Evolutionary conservation across 345 rosid species (phyloP).

Genomic region (Euphorbia peplus): DNA sequence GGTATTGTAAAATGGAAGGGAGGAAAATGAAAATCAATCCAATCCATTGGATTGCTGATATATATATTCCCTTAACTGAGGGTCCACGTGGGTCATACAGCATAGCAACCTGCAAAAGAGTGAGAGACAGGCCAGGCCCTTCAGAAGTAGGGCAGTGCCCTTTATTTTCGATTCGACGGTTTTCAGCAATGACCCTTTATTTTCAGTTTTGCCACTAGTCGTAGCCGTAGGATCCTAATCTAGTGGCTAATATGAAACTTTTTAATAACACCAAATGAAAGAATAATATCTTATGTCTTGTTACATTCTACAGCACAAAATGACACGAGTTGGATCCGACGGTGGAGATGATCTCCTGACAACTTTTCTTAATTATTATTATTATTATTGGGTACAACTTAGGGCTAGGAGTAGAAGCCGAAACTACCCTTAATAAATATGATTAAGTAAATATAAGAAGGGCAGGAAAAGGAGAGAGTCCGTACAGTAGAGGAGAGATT

Average conservation of each 20-base stretch:
- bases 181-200: background rate
- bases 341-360: background rate
- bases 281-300: background rate
- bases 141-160: background rate
- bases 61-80: too few relatives aligned
- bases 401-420: background rate
- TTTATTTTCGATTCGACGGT: constrained; percentile 31
- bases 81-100: constrained; percentile 31
- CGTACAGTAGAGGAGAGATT: too few relatives aligned
- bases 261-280: background rate
- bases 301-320: constrained; percentile 7
- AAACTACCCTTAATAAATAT: background rate
- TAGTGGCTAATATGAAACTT: constrained; percentile 4
- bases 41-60: too few relatives aligned
- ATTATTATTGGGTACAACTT: background rate
- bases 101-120: constrained; percentile 9
- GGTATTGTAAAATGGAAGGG: too few relatives aligned
- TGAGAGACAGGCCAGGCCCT: constrained; percentile 16
- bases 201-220: too few relatives aligned
- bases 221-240: constrained; percentile 9
- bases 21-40: too few relatives aligned
- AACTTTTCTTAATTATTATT: background rate
- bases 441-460: too few relatives aligned
- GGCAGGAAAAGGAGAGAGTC: background rate
- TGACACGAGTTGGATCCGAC: constrained; percentile 1